These are phyloP conservation scores for Globisporangium middletonii DNA, from an alignment of 352 stramenopile species.

Conservation along the genomic window DNA sequence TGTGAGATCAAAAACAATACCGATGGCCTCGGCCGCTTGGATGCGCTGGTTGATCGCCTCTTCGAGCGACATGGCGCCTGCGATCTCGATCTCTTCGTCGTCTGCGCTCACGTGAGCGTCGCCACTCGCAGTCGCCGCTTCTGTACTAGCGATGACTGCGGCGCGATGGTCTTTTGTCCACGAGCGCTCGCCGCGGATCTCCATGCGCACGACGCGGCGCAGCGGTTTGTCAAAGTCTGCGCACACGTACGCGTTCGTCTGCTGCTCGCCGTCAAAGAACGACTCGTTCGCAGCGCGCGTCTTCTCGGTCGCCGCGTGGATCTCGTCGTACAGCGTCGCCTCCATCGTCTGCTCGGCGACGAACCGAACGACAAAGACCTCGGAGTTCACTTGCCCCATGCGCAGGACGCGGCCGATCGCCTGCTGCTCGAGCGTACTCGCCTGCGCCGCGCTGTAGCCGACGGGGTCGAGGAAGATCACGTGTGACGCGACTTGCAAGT, in stretches of 20 bases:
- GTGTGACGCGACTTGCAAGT: constrained; percentile 78
- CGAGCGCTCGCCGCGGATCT: constrained; percentile 15
- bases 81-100: constrained; percentile 63
- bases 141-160: not conserved
- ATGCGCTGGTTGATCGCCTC: constrained; percentile 62
- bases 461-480: constrained; percentile 80
- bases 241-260: constrained; percentile 39
- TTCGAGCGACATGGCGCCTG: constrained; percentile 65
- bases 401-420: constrained; percentile 79
- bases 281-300: constrained; percentile 41
- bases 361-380: constrained; percentile 69
- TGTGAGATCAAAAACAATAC: constrained; percentile 65
- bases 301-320: constrained; percentile 46
- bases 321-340: constrained; percentile 63
- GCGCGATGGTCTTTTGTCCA: too few relatives aligned
- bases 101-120: constrained; percentile 7
- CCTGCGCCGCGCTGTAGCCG: constrained; percentile 61
- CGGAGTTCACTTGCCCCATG: constrained; percentile 74
- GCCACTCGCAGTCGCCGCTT: constrained; percentile 4
- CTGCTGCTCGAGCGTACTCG: constrained; percentile 72
- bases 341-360: constrained; percentile 75
- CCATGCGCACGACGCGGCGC: constrained; percentile 57
- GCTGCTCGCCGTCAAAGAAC: constrained; percentile 63
- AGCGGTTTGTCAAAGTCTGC: constrained; percentile 43
- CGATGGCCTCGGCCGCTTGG: constrained; percentile 37